phyloP scores from a whole-genome alignment of 2,329 filamentous ascomycete species.

The Chrysoporthe austroafricana region DNA sequence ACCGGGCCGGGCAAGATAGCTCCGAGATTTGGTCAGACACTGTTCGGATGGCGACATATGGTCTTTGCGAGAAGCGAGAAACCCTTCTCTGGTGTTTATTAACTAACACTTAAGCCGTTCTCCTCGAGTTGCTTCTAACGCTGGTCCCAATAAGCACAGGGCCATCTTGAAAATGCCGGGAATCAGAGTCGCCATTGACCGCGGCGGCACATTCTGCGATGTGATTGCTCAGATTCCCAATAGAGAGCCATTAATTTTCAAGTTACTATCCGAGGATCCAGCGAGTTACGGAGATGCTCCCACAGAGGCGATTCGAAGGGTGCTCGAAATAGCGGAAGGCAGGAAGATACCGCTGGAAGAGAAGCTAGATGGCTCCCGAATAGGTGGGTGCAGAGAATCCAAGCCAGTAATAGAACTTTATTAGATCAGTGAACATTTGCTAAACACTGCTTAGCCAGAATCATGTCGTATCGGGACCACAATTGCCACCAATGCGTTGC shows the following conservation, averaged over 20 bases:
- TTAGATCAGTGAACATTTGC: neutral
- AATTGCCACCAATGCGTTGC: constrained; percentile 74
- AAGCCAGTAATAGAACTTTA: neutral
- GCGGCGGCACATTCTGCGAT: constrained; percentile 77
- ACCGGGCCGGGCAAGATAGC: constrained; percentile 11
- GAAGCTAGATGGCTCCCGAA: constrained; percentile 40
- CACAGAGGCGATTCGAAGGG: constrained; percentile 69
- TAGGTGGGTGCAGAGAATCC: constrained; percentile 33
- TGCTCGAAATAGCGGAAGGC: constrained; percentile 64
- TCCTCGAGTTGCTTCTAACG: neutral
- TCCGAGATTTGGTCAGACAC: neutral
- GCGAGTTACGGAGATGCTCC: constrained; percentile 73
- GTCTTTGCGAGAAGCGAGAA: too few relatives aligned
- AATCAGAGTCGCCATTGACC: constrained; percentile 47
- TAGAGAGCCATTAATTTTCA: constrained; percentile 72
- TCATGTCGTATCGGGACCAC: constrained; percentile 78
- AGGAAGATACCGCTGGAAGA: constrained; percentile 53
- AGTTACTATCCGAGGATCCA: constrained; percentile 75
- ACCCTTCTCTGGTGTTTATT: too few relatives aligned
- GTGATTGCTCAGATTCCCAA: constrained; percentile 68
- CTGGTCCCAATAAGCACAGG: neutral
- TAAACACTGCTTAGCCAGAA: constrained; percentile 48
- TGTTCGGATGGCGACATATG: neutral
- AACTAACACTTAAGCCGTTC: neutral
- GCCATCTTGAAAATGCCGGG: constrained; percentile 23